These are phyloP conservation scores for Coemansia sp. DNA, from an alignment of 192 early-diverging fungal species.

Conservation along the genomic window DNA sequence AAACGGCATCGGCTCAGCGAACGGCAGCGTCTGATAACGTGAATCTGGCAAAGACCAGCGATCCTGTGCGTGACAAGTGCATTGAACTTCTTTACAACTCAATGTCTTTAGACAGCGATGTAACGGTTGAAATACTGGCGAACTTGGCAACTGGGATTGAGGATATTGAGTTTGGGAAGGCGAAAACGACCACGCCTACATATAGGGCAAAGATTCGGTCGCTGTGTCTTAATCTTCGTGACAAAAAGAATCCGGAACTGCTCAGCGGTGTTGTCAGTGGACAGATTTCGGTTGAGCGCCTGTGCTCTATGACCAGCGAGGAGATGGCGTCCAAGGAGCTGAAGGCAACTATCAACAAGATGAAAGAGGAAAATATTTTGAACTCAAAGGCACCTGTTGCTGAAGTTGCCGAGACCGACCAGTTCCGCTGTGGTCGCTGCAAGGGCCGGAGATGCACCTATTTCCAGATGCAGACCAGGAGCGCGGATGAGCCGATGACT, in stretches of 20 bases:
- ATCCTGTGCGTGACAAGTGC: slow-evolving; percentile 71
- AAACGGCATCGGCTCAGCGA: slow-evolving; percentile 17
- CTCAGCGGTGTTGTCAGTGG: slow-evolving; percentile 68
- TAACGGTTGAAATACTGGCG: slow-evolving; percentile 56
- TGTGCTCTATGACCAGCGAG: slow-evolving; percentile 80
- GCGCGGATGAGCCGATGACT: slow-evolving; percentile 99
- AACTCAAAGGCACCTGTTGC: slow-evolving; percentile 75
- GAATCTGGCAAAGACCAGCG: slow-evolving; percentile 55
- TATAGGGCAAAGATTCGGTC: slow-evolving; percentile 80
- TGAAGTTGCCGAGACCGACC: slow-evolving; percentile 81
- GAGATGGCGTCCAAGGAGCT: slow-evolving; percentile 93
- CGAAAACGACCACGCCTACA: slow-evolving; percentile 48
- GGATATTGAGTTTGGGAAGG: slow-evolving; percentile 59
- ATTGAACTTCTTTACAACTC: slow-evolving; percentile 82
- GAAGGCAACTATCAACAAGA: slow-evolving; percentile 66
- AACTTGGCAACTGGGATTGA: slow-evolving; percentile 65
- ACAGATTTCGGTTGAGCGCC: slow-evolving; percentile 59
- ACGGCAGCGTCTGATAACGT: slow-evolving; percentile 47
- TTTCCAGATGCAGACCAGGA: slow-evolving; percentile 96
- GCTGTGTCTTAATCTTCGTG: slow-evolving; percentile 73
- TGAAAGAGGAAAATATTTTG: slow-evolving; percentile 72
- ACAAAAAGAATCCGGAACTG: slow-evolving; percentile 76
- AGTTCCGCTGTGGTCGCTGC: slow-evolving; percentile 95
- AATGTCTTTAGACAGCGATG: slow-evolving; percentile 55
- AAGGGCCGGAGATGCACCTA: slow-evolving; percentile 82